Base-by-base conservation (phyloP, 257 asterid species). In the Przewalskia tangutica region DNA sequence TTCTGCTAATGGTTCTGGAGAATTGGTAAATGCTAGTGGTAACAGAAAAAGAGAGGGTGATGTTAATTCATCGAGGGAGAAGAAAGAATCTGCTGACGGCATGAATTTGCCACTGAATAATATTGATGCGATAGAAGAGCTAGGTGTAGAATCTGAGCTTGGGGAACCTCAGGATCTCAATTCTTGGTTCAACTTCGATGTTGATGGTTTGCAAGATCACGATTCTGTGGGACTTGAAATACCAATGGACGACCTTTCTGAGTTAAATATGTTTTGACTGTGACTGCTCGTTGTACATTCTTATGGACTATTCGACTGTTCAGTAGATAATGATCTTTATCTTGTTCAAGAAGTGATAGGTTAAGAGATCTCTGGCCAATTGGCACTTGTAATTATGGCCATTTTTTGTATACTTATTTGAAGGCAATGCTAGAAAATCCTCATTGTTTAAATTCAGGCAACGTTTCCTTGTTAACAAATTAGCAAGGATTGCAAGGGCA, bases 161-260 rank as follows among this genome's bases (percentile, higher is more conserved):
- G 97, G 90, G 53, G 97, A 84, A 8, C 91, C 93, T 3, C 97
- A 92, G 86, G 98, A 96, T 88, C 82, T 96, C 55, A 94, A 85
- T 85, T 66, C 97, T 17, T 96, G 97, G 98, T 92, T 96, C 87
- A 91, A 89, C 90, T 95, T 94, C 68, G 99, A 94, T 1, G 94
- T 89, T 59, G 99, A 96, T 66, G 90, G 91, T 20, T 34, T 89
- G 56, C 92, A 85, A 82, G 99, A 92, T 71, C 89, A 89, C 46
- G 97, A 92, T 79, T 76, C 88, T 27, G 83, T 85, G 56, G 99
- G 98, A 54, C 98, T 96, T 4, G 91, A 86, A 81, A 94, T 94
- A 77, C 99, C 99, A 1, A 94, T 90, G 95, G 99, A 96, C 60
- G 97, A 96, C 86, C 93, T 95, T 77, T 82, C 97, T 0, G 93